Evolutionary conservation across 2,329 filamentous ascomycete genomes (phyloP).

Genomic region (Xylariaceae sp.): DNA sequence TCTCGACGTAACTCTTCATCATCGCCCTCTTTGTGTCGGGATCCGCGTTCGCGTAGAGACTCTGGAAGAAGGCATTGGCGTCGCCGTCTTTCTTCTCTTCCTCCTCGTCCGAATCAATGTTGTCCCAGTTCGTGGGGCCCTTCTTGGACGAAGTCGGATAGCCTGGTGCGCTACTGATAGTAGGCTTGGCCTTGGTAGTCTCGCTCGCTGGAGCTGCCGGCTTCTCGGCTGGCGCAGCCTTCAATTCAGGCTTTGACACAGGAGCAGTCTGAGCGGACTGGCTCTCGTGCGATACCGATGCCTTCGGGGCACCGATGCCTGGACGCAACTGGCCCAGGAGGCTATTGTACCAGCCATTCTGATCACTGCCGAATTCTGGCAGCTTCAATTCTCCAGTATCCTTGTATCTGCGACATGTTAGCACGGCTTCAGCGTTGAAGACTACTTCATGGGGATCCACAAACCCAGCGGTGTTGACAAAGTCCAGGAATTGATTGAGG

Average conservation of each 20-base stretch:
- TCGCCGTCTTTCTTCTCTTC: conserved; percentile 57
- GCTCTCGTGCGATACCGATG: conserved; percentile 6
- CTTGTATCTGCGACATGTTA: conserved; percentile 17
- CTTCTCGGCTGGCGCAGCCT: conserved; percentile 6
- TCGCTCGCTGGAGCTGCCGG: conserved; percentile 6
- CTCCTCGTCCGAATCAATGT: conserved; percentile 50
- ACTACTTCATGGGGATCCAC: conserved; percentile 5
- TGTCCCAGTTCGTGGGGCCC: conserved; percentile 92
- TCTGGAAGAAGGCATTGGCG: conserved; percentile 84
- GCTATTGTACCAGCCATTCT: conserved; percentile 20
- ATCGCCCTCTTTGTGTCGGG: conserved; percentile 85
- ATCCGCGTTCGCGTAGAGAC: conserved; percentile 71
- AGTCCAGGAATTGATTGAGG: conserved; percentile 15
- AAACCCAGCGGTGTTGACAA: conserved; percentile 18
- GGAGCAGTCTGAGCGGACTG: not conserved
- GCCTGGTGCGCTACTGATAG: conserved; percentile 37
- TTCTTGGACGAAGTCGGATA: conserved; percentile 85
- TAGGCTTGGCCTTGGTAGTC: conserved; percentile 5
- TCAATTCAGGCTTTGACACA: not conserved
- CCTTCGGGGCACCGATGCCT: conserved; percentile 16
- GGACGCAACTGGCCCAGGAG: conserved; percentile 15
- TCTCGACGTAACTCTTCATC: conserved; percentile 96
- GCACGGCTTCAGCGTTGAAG: conserved; percentile 1
- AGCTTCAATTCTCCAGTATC: conserved; percentile 14
- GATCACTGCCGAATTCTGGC: conserved; percentile 9